Conservation (phyloP, 495 filamentous ascomycete species). For the Astrothelium subdiscretum region DNA sequence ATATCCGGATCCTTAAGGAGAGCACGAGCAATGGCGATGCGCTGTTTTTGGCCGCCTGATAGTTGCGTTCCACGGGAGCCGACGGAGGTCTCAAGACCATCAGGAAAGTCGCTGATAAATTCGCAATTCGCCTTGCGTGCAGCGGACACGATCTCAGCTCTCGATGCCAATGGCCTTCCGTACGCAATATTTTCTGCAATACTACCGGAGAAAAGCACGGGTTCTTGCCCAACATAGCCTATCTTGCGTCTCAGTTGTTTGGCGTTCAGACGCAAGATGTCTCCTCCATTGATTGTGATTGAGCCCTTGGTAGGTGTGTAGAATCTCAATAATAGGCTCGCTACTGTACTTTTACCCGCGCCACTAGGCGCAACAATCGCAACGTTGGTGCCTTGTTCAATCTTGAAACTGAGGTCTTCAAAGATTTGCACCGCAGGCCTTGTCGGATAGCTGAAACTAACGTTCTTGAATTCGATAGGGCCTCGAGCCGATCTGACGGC, state of each 20-base stretch:
- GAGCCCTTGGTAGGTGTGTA: conserved; percentile 70
- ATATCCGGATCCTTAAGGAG: conserved; percentile 95
- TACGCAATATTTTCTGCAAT: conserved; percentile 97
- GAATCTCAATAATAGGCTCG: conserved; percentile 76
- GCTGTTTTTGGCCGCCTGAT: conserved; percentile 93
- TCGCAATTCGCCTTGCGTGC: conserved; percentile 92
- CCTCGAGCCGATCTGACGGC: conserved; percentile 74
- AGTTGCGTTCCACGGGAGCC: conserved; percentile 88
- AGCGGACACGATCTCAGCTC: conserved; percentile 71
- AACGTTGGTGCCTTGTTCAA: conserved; percentile 84
- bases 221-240: conserved; percentile 89
- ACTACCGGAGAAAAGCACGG: conserved; percentile 87
- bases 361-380: conserved; percentile 93
- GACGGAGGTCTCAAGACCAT: conserved; percentile 87
- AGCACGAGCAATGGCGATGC: conserved; percentile 91
- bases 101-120: conserved; percentile 93
- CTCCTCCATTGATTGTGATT: conserved; percentile 73
- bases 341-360: conserved; percentile 91
- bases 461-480: conserved; percentile 36
- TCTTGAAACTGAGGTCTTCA: conserved; percentile 75
- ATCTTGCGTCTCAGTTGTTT: conserved; percentile 91
- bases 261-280: conserved; percentile 79
- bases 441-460: conserved; percentile 19
- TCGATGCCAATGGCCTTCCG: conserved; percentile 66
- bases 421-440: conserved; percentile 70